A percentile compares a stretch with the other conserved stretches of the same genome.
These are phyloP conservation scores for Eucalyptus regnans DNA, from an alignment of 345 rosid species.

Conservation along the genomic window DNA sequence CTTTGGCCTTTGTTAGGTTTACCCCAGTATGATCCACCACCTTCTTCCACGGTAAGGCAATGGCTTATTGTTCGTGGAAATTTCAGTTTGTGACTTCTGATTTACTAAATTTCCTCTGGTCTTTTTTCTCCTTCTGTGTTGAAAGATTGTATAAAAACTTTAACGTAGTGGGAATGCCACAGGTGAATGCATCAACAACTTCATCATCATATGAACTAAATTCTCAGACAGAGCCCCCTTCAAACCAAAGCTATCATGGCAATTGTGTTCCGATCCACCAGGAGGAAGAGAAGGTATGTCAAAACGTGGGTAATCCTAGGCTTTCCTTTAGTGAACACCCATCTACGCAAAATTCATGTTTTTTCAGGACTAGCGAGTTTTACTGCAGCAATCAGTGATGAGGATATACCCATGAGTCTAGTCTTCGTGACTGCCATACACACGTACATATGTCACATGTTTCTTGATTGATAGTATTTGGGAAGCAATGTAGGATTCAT, in stretches of 20 bases:
- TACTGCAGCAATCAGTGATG: not conserved
- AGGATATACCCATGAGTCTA: not conserved
- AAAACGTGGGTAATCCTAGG: not conserved
- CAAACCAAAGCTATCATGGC: constrained; percentile 11
- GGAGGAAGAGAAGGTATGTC: constrained; percentile 8
- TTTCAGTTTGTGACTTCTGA: not conserved
- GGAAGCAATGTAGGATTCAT: not conserved
- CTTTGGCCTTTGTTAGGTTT: not conserved
- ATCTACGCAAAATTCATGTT: not conserved
- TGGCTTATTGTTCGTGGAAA: not conserved
- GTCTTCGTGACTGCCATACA: not conserved
- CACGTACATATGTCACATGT: not conserved
- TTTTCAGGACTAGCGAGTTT: not conserved
- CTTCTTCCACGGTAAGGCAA: not conserved
- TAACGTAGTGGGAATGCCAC: not conserved
- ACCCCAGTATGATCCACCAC: not conserved
- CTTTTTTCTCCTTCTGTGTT: not conserved
- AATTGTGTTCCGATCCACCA: not conserved
- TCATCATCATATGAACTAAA: not conserved
- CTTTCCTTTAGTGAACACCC: not conserved
- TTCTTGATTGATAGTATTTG: not conserved
- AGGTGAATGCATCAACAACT: constrained; percentile 6
- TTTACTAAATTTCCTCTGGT: not conserved
- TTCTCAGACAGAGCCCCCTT: constrained; percentile 16
- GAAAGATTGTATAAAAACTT: not conserved